Evolutionary conservation across 192 early-diverging fungal species (phyloP), one percentile per base, ranked within the genome.

Genomic region (Umbelopsis sp.): DNA sequence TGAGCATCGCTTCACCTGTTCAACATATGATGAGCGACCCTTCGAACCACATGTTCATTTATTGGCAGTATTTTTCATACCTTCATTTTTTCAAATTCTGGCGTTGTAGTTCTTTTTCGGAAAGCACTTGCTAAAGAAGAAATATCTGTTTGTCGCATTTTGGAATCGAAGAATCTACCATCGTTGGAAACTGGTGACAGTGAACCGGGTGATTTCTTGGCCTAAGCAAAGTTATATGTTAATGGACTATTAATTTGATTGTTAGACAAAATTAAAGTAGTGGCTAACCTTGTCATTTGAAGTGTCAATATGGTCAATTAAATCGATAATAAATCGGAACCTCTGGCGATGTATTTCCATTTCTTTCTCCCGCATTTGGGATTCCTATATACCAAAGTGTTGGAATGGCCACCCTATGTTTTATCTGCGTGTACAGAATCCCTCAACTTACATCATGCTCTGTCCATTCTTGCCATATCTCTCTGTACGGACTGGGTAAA

Each of bases 1-100:
- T 0, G 82, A 78, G 49, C 83, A 75, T 34, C 93, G 80, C 34
- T 81, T 77, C 29, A 77, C 67, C 80, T 81, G 65, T 25, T 20
- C 26, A 32, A 45, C n/a, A 29, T 24, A 65, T 52, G 16, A 32
- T 50, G 36, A 25, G 25, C n/a, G 45, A 36, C 7, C 1, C 38
- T 29, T 44, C 17, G 36, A 45, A 20, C 20, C 45, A 11, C 17
- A 22, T 4, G 3, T 7, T 0, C 71, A 36, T 74, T 45, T 20
- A 32, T 26, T 4, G 26, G 25, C 41, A 77, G 0, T 4, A n/a
- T 31, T 5, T 25, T 17, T 26, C 47, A 70, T 70, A 71, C 69
- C 22, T 77, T 73, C 36, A 73, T 51, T 20, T 26, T 41, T 29
- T 10, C 20, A 10, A 53, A 74, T n/a, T 36, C 1, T 44, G 22